Evolutionary conservation across 2,329 filamentous ascomycete genomes (phyloP), one percentile per base, ranked within the genome.

Genomic region (Fusarium sp.): DNA sequence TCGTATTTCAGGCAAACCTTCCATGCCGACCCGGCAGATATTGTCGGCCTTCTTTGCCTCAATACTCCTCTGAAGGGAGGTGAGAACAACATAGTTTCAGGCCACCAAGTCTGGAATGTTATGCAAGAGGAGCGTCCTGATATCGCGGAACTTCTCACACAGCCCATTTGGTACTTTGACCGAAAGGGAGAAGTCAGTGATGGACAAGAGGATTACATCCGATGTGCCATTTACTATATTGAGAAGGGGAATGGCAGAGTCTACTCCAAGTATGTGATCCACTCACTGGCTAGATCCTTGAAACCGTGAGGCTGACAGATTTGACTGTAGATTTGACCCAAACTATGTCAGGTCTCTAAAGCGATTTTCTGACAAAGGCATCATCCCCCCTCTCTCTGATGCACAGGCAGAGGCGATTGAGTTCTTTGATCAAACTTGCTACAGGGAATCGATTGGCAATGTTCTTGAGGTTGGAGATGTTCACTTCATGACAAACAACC

Each of bases 121-220:
- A 85, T 97, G 54, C 92, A 94, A 78, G 82, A 81, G 52, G 90
- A 95, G 79, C 87, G 93, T n/a, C 94, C 94, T 0, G 93, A 96
- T 76, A 91, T 97, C 4, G 91, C 93, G 1, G 89, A 92, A 79
- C 86, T 90, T 8, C 85, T 97, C 65, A 91, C 92, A 3, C 83
- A 91, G 78, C 94, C 94, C 1, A 90, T 94, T 73, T 97, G 94
- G 94, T 96, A 97, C 83, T 95, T 97, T 80, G 94, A 97, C 82
- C 91, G 94, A 64, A 97, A 97, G 83, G 94, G 94, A 14, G 94
- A 97, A 84, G 90, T 89, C 4, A 93, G 90, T 36, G 83, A 85
- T 17, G 93, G 93, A 25, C 87, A 97, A 81, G 89, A 95, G 65
- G 90, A 90, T 61, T 97, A 90, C 82, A 93, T 94, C 76, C 86